These are phyloP conservation scores for Stentor coeruleus DNA, from an alignment of 73 alveolate genomes.

Conservation along the genomic window DNA sequence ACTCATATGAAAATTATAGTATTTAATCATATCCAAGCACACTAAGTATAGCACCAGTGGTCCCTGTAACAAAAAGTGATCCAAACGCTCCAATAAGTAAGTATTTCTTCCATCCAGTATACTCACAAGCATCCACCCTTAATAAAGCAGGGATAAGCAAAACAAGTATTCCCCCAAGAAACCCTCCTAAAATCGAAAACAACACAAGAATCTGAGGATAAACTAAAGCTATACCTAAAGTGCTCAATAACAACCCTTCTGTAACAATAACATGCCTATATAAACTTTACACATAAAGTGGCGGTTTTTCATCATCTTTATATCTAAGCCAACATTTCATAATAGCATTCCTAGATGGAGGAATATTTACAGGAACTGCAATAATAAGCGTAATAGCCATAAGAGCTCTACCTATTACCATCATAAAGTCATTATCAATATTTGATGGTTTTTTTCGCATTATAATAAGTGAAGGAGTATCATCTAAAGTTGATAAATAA, in stretches of 20 bases:
- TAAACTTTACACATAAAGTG: background rate
- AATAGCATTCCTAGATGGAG: background rate
- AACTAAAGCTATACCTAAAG: conserved; percentile 5
- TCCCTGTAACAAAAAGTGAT: background rate
- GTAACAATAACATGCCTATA: background rate
- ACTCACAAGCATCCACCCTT: background rate
- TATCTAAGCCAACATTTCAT: background rate
- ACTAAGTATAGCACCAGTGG: conserved; percentile 17
- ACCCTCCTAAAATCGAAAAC: background rate
- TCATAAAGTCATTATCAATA: background rate
- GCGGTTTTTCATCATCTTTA: background rate
- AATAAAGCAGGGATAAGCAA: background rate
- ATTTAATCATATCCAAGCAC: too few species aligned
- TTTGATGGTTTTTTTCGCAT: conserved; percentile 8
- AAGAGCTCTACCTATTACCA: background rate
- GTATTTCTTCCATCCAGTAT: background rate
- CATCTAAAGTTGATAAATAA: background rate
- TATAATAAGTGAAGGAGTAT: background rate
- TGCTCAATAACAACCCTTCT: background rate
- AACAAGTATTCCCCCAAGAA: background rate
- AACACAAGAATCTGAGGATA: background rate
- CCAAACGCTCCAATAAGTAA: background rate
- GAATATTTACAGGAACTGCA: background rate
- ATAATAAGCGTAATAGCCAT: background rate
- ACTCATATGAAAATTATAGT: too few species aligned